Evolutionary conservation across 1,139 yeast species (phyloP), one percentile per base, ranked within the genome.

Genomic region (Kurtzmaniella quercitrusa): DNA sequence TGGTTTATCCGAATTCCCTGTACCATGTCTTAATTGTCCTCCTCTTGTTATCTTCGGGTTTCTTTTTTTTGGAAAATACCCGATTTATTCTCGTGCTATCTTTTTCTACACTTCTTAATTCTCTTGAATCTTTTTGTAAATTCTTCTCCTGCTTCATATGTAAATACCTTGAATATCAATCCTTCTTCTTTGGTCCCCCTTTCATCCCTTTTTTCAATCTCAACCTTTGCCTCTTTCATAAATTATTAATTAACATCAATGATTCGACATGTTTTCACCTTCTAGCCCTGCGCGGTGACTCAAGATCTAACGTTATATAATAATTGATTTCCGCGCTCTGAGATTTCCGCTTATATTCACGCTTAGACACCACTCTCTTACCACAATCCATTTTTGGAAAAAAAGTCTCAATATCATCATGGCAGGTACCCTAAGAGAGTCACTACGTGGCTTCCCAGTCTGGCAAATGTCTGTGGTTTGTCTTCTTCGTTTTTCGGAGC

Each of bases 401-500:
- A n/a, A n/a, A n/a, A n/a, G n/a, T n/a, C n/a, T n/a, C n/a, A 9
- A 21, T 9, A 6, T 7, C 6, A 21, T 21, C 23, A 21, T 21
- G 23, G 8, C 23, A 7, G 23, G 23, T 21, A 11, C 40, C 6
- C 17, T 41, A 5, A 21, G 38, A 15, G 44, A 42, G 28, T 42
- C 45, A 6, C 36, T 42, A 19, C 33, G 51, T 34, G 80, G 76
- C 15, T 78, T 78, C 52, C 83, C 82, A 2, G 54, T 68, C 44
- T 61, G 72, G 53, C 85, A 80, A 55, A 63, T 80, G 57, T 48
- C 63, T 14, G 73, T 76, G 36, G 47, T 68, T 2, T 66, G 76
- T 33, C 47, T 71, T 15, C 71, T 78, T 46, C 61, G 85, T 41
- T 67, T 80, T 41, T 69, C 80, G 8, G 87, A 81, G 53, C 86